These are phyloP conservation scores for Annona cherimola DNA, from an alignment of 164 flowering plant species.

Conservation along the genomic window DNA sequence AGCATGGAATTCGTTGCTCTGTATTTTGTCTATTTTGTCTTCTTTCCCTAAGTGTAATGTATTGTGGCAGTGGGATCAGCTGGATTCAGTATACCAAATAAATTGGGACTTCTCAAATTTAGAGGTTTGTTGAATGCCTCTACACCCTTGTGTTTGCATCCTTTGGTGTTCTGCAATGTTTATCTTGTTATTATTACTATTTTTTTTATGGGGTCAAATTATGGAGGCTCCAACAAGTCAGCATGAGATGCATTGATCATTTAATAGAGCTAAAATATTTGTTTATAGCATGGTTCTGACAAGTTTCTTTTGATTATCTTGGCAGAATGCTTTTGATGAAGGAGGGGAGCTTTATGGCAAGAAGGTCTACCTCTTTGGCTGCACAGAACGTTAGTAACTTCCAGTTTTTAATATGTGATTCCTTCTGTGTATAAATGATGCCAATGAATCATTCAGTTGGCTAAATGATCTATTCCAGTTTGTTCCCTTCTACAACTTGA, in stretches of 20 bases:
- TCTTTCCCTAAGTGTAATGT: conserved; percentile 4
- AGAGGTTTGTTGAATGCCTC: conserved; percentile 51
- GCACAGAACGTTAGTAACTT: conserved; percentile 80
- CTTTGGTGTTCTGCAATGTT: background rate
- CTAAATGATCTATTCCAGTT: background rate
- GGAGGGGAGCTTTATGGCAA: conserved; percentile 71
- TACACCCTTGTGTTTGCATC: background rate
- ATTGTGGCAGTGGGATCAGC: conserved; percentile 78
- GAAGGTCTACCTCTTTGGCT: conserved; percentile 83
- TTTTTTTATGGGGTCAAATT: background rate
- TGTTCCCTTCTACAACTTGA: background rate
- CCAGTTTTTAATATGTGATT: background rate
- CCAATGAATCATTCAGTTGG: background rate
- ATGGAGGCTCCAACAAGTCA: background rate
- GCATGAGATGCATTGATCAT: background rate
- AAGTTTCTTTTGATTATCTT: conserved; percentile 1
- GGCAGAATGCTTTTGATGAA: conserved; percentile 89
- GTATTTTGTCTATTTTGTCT: background rate
- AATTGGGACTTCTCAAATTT: conserved; percentile 88
- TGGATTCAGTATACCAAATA: conserved; percentile 66
- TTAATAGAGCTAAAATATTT: background rate
- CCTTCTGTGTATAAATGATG: background rate
- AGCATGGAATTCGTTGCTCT: background rate
- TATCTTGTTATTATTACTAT: background rate
- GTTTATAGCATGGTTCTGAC: background rate